phyloP scores from a whole-genome alignment of 2,329 filamentous ascomycete genomes.

The Colletotrichum sp. region DNA sequence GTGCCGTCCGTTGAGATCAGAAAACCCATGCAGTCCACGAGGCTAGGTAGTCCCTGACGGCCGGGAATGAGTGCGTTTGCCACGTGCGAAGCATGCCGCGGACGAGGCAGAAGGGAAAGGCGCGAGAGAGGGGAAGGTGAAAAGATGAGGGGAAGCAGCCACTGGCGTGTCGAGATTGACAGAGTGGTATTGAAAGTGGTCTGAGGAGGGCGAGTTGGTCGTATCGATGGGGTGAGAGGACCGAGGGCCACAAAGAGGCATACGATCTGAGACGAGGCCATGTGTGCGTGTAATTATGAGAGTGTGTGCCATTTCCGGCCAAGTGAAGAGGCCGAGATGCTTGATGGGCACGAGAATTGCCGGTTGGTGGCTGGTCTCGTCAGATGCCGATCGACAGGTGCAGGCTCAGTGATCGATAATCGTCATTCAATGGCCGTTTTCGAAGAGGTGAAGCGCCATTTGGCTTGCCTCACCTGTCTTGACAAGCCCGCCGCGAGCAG shows the following conservation, averaged over 20 bases:
- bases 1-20: background rate
- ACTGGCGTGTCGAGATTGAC: background rate
- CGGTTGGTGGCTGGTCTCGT: constrained; percentile 1
- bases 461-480: background rate
- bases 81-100: constrained; percentile 18
- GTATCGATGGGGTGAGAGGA: background rate
- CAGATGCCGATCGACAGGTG: constrained; percentile 8
- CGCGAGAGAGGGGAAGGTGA: background rate
- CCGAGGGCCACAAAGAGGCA: background rate
- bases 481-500: background rate
- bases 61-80: background rate
- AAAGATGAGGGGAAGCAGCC: constrained; percentile 4
- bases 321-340: background rate
- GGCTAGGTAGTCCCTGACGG: background rate
- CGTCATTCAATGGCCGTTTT: constrained; percentile 6
- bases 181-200: constrained; percentile 8
- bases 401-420: background rate
- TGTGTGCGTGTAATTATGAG: background rate
- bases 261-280: constrained; percentile 1
- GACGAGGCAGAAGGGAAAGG: background rate
- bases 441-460: background rate
- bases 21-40: background rate
- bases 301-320: background rate
- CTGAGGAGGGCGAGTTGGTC: background rate
- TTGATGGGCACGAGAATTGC: background rate